These are phyloP conservation scores for Annulohypoxylon maeteangense DNA, from an alignment of 495 filamentous ascomycete species.

Conservation along the genomic window DNA sequence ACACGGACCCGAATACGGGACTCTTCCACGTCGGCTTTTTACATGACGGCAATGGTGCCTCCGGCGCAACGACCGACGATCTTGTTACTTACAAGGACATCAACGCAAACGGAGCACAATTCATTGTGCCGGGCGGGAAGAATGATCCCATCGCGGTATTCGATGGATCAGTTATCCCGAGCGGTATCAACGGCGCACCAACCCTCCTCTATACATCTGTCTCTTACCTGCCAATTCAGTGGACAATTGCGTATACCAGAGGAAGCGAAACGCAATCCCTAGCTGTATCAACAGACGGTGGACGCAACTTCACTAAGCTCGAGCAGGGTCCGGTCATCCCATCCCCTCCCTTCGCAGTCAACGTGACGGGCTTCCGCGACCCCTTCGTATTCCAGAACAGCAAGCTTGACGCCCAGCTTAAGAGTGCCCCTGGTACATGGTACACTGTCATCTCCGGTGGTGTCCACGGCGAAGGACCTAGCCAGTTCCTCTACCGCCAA, in stretches of 20 bases:
- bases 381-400: conserved; percentile 48
- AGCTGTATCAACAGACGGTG: conserved; percentile 48
- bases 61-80: conserved; percentile 39
- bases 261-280: conserved; percentile 51
- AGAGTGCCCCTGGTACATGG: conserved; percentile 36
- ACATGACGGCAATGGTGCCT: conserved; percentile 20
- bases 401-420: conserved; percentile 41
- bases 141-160: conserved; percentile 42
- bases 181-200: conserved; percentile 34
- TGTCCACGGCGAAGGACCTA: conserved; percentile 42
- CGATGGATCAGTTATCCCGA: conserved; percentile 41
- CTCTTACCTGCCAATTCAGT: conserved; percentile 49
- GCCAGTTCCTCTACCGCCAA: conserved; percentile 48
- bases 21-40: conserved; percentile 43
- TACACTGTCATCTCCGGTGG: conserved; percentile 49
- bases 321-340: conserved; percentile 45
- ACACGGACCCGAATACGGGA: conserved; percentile 40
- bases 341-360: conserved; percentile 40
- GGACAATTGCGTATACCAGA: conserved; percentile 47
- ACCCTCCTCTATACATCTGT: conserved; percentile 50
- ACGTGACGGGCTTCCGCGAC: conserved; percentile 49
- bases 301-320: conserved; percentile 47
- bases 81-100: conserved; percentile 40
- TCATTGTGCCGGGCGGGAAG: conserved; percentile 34
- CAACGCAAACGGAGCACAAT: conserved; percentile 32